phyloP scores from a whole-genome alignment of 176 grass and related monocot species.

The Bromus sterilis region DNA sequence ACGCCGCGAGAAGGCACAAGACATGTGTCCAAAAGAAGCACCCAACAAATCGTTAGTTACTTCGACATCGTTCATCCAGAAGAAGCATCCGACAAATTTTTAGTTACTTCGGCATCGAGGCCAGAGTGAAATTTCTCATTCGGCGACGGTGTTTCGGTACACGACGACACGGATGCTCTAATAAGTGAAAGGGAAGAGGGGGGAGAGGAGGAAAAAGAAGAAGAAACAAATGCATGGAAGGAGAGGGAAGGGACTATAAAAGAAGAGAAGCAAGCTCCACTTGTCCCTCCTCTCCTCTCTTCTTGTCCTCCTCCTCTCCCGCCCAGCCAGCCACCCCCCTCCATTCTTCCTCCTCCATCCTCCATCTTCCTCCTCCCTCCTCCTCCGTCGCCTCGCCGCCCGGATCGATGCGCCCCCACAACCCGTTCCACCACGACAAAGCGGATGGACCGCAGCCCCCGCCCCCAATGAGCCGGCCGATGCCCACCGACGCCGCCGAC shows the following conservation, averaged over 20 bases:
- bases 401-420: background rate
- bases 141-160: too few species aligned
- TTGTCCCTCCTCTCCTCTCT: background rate
- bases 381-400: background rate
- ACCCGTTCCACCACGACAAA: background rate
- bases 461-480: background rate
- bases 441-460: background rate
- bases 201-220: background rate
- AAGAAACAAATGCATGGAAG: background rate
- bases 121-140: too few species aligned
- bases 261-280: background rate
- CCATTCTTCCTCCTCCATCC: background rate
- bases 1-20: too few species aligned
- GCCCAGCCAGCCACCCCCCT: background rate
- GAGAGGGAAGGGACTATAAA: too few species aligned
- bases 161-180: too few species aligned
- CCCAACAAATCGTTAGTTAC: too few species aligned
- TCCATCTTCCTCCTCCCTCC: background rate
- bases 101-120: too few species aligned
- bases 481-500: background rate
- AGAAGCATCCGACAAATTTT: too few species aligned
- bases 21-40: too few species aligned
- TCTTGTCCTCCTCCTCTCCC: background rate
- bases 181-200: too few species aligned
- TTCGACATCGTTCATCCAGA: too few species aligned